Evolutionary conservation across 768 basidiomycete species (phyloP).

Genomic region (Hortiboletus flavorubellus): DNA sequence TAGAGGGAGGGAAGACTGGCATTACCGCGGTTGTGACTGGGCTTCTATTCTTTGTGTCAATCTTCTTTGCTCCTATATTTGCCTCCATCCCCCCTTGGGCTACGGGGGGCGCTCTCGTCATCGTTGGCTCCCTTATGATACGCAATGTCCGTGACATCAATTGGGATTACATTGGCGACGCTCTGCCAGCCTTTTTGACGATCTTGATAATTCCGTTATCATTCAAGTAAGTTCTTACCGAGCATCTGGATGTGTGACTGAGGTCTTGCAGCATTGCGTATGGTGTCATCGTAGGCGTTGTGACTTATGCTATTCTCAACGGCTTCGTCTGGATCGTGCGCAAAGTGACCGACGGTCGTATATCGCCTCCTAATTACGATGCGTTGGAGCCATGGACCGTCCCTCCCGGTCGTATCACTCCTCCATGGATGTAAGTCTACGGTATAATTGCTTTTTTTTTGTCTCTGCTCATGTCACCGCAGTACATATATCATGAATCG

Average conservation of each 20-base stretch:
- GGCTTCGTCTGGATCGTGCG: slow-evolving; percentile 57
- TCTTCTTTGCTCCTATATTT: slow-evolving; percentile 89
- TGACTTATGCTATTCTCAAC: slow-evolving; percentile 70
- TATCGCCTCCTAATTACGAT: slow-evolving; percentile 63
- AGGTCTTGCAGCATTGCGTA: slow-evolving; percentile 67
- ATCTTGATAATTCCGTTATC: slow-evolving; percentile 76
- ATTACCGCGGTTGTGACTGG: slow-evolving; percentile 72
- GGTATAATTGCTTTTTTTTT: neutral
- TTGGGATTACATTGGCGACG: slow-evolving; percentile 85
- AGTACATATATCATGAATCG: slow-evolving; percentile 29
- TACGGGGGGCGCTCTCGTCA: slow-evolving; percentile 79
- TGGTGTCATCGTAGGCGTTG: slow-evolving; percentile 79
- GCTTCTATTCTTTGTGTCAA: slow-evolving; percentile 73
- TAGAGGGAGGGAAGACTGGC: slow-evolving; percentile 87
- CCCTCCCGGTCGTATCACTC: slow-evolving; percentile 68
- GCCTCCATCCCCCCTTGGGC: slow-evolving; percentile 86
- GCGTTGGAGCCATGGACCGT: slow-evolving; percentile 65
- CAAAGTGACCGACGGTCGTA: slow-evolving; percentile 53
- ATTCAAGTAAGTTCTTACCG: slow-evolving; percentile 56
- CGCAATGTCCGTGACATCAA: slow-evolving; percentile 84
- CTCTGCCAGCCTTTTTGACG: slow-evolving; percentile 83
- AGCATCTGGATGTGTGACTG: neutral
- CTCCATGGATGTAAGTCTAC: slow-evolving; percentile 59
- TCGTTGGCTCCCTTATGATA: slow-evolving; percentile 89
- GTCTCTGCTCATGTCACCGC: neutral